Percentiles rank a stretch among this genome's conserved stretches.
Evolutionary conservation across 306 rosid genomes (phyloP).

Genomic region (Biancaea sappan): DNA sequence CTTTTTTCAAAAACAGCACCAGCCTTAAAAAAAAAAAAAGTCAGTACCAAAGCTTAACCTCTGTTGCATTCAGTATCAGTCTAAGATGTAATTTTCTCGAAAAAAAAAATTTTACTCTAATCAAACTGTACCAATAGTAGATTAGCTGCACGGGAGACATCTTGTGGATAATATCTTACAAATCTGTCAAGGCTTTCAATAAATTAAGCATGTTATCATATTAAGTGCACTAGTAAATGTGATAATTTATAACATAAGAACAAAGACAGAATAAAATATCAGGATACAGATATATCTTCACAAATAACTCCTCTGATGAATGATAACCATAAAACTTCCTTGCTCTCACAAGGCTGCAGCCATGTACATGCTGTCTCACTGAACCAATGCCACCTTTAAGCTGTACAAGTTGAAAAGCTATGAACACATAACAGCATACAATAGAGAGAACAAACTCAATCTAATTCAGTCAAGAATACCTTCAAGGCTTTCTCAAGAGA

Average conservation of each 20-base stretch:
- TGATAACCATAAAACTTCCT: constrained; percentile 83
- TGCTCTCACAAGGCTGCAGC: constrained; percentile 88
- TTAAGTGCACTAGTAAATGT: constrained; percentile 23
- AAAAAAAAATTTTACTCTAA: constrained; percentile 21
- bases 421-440: constrained; percentile 17
- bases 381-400: constrained; percentile 72
- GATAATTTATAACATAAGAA: constrained; percentile 29
- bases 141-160: constrained; percentile 86
- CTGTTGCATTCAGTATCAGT: constrained; percentile 17
- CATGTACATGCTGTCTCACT: constrained; percentile 76
- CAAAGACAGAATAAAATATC: constrained; percentile 17
- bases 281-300: constrained; percentile 95
- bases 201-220: constrained; percentile 25
- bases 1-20: constrained; percentile 73
- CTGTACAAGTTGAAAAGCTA: constrained; percentile 43
- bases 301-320: constrained; percentile 82
- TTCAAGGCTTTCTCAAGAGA: constrained; percentile 87
- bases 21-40: constrained; percentile 63
- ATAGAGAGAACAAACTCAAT: constrained; percentile 20
- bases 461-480: constrained; percentile 52
- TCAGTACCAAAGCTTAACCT: constrained; percentile 23
- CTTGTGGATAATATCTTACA: constrained; percentile 88
- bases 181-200: constrained; percentile 63
- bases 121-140: constrained; percentile 71
- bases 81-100: constrained; percentile 18